Base-by-base conservation (phyloP, 2,329 filamentous ascomycete species). In the Talaromyces sp. region DNA sequence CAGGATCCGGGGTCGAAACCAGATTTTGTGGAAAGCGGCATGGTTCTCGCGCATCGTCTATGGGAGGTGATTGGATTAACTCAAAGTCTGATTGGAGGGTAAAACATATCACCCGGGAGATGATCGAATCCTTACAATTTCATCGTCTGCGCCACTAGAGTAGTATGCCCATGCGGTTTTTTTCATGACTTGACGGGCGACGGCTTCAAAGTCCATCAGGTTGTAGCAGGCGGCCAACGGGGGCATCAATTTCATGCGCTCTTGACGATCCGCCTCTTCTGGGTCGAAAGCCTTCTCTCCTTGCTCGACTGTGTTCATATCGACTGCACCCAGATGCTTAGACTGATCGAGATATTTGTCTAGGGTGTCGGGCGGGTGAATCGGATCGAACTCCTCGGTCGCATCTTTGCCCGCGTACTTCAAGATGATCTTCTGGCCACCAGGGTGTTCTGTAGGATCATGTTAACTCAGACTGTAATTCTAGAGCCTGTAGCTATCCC, bases 111-210 rank as follows among this genome's bases (percentile, higher is more conserved):
- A n/a, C n/a, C n/a, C n/a, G n/a, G n/a, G n/a, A n/a, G n/a, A n/a
- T n/a, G n/a, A n/a, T n/a, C n/a, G n/a, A n/a, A n/a, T 14, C 57
- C 65, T n/a, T 70, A 90, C 88, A 75, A 93, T 91, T 73, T 93
- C 90, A 67, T 95, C 90, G 68, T 94, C 90, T 0, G 93, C 91
- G 51, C 90, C 93, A 68, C 89, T 94, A 1, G 91, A 96, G 74
- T 99, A 99, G 77, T 99, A 99, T 22, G 89, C 94, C 94, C 94
- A 99, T 0, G 93, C 93, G 1, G 87, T 88, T 78, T 89, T 95
- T 83, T 96, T 97, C 93, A 97, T 97, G 51, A 95, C 85, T 35
- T 85, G 81, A 65, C 88, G 86, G 4, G 94, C 94, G 32, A 97
- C 93, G 3, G 90, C 86, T 80, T 99, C 94, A 71, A 99, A 99